phyloP scores from a whole-genome alignment of 768 basidiomycete species.

The Fistulinella prunicolor region DNA sequence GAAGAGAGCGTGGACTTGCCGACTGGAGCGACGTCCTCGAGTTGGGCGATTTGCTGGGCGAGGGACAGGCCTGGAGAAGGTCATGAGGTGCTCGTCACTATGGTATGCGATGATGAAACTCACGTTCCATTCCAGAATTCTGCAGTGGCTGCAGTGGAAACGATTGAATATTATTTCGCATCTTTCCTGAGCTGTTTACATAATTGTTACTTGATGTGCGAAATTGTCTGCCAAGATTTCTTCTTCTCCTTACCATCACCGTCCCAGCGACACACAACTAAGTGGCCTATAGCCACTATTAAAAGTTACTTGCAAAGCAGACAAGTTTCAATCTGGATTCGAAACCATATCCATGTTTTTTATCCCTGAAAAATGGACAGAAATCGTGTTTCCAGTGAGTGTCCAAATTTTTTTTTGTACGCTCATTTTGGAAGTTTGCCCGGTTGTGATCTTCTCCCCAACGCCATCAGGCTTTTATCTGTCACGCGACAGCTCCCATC shows the following conservation, averaged over 20 bases:
- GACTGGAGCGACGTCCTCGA: conserved; percentile 66
- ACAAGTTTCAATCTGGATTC: conserved; percentile 35
- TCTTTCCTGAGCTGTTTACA: conserved; percentile 27
- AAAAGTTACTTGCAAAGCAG: conserved; percentile 13
- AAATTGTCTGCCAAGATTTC: conserved; percentile 20
- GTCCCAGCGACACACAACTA: conserved; percentile 29
- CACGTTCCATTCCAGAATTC: conserved; percentile 27
- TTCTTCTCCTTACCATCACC: conserved; percentile 29
- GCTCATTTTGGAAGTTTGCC: conserved; percentile 26
- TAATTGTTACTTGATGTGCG: conserved; percentile 30
- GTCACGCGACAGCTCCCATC: conserved; percentile 37
- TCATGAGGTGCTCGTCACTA: conserved; percentile 4
- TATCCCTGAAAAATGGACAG: conserved; percentile 34
- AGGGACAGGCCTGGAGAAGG: conserved; percentile 49
- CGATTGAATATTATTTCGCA: too few species aligned
- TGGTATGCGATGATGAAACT: conserved; percentile 9
- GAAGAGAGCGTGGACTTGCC: conserved; percentile 44
- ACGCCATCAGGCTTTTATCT: conserved; percentile 29
- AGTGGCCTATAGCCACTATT: conserved; percentile 31
- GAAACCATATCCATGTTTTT: conserved; percentile 36
- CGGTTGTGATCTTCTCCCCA: conserved; percentile 20
- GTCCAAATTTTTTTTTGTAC: conserved; percentile 11
- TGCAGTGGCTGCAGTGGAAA: not conserved
- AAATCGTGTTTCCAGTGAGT: conserved; percentile 37
- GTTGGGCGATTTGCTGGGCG: conserved; percentile 77